Evolutionary conservation across 208 protist species (phyloP), one percentile per base, ranked within the genome.

Genomic region (Leishmania tarentolae): DNA sequence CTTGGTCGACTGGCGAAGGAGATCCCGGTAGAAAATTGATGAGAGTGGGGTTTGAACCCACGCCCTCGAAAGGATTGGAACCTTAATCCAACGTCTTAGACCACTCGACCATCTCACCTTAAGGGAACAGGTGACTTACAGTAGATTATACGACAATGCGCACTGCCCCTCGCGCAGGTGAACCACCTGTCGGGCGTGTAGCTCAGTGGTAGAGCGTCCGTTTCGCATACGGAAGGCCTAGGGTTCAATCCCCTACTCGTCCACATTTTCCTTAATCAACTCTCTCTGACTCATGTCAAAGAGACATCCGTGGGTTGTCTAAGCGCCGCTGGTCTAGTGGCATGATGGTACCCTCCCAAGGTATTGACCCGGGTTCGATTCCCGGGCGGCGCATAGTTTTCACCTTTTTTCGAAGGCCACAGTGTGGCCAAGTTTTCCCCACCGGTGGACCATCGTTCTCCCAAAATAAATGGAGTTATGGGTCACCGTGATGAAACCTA

Each of bases 361-460:
- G 92, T 95, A 94, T 97, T 94, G 93, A 95, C 91, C 91, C 93
- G 92, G 92, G 93, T 96, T 94, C 91, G 91, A 96, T 95, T 95
- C 91, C 92, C 93, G 91, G 92, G 85, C 90, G 92, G 92, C 90
- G 92, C 92, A 94, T 78, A 86, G 87, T 80, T 80, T 86, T 79
- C 79, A 86, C 88, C 80, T 80, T 86, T 79, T 37, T 59, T 31
- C 0, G n/a, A n/a, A n/a, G n/a, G n/a, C n/a, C n/a, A n/a, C n/a
- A n/a, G n/a, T n/a, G n/a, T n/a, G n/a, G n/a, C n/a, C n/a, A n/a
- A n/a, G n/a, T n/a, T n/a, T n/a, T n/a, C n/a, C n/a, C n/a, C n/a
- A n/a, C n/a, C n/a, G n/a, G n/a, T n/a, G n/a, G n/a, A n/a, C n/a
- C n/a, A n/a, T n/a, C n/a, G n/a, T n/a, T n/a, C n/a, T n/a, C n/a